These are phyloP conservation scores for Phytophthora nicotianae DNA, from an alignment of 352 stramenopile genomes.

Conservation along the genomic window DNA sequence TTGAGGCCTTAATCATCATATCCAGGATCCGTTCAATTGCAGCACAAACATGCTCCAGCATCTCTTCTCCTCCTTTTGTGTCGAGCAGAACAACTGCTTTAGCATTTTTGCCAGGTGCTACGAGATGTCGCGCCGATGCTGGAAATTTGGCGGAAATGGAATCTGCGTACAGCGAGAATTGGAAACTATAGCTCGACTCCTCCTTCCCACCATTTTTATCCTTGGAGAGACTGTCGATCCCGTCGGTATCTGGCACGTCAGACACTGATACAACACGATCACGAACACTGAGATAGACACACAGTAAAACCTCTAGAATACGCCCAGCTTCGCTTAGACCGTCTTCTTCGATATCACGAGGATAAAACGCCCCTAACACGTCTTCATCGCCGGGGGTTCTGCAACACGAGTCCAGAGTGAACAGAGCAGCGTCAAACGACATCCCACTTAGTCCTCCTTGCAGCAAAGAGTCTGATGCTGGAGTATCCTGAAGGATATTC, in stretches of 20 bases:
- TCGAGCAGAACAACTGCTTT: conserved; percentile 50
- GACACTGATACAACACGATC: conserved; percentile 19
- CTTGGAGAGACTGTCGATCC: background rate
- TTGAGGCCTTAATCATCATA: conserved; percentile 18
- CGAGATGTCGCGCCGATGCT: conserved; percentile 38
- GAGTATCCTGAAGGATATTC: conserved; percentile 7
- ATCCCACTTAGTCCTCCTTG: conserved; percentile 22
- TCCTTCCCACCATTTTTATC: background rate
- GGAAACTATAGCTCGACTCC: conserved; percentile 10
- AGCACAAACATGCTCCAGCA: conserved; percentile 51
- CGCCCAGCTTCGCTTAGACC: conserved; percentile 8
- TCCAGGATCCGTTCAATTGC: conserved; percentile 41
- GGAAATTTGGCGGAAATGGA: conserved; percentile 54
- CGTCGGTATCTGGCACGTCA: background rate
- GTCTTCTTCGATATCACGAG: conserved; percentile 5
- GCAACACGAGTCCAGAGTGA: conserved; percentile 45
- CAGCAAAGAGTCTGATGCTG: background rate
- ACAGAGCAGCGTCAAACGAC: conserved; percentile 48
- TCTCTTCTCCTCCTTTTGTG: conserved; percentile 38
- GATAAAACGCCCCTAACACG: conserved; percentile 12
- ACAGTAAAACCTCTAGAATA: conserved; percentile 42
- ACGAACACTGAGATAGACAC: conserved; percentile 43
- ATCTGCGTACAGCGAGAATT: conserved; percentile 59
- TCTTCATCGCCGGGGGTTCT: conserved; percentile 24
- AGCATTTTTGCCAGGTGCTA: conserved; percentile 21